Percentiles rank a stretch among this genome's conserved stretches.
Evolutionary conservation across 495 filamentous ascomycete genomes (phyloP).

Genomic region (Astrocystis sublimbata): DNA sequence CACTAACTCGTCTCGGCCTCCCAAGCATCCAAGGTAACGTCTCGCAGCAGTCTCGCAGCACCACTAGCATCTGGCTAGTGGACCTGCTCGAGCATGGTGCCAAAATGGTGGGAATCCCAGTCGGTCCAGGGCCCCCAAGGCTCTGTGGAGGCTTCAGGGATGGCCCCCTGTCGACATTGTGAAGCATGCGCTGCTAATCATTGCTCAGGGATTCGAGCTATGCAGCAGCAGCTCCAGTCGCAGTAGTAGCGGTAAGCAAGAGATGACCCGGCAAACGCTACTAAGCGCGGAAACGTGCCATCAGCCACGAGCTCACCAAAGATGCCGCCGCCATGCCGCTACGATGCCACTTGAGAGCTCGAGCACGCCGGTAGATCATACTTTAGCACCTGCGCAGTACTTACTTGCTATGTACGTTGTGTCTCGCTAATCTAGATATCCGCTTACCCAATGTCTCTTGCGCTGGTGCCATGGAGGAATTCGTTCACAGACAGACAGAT

Average conservation of each 20-base stretch:
- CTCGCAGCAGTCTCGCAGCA: constrained; percentile 12
- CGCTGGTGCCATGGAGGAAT: no score
- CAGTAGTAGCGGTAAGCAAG: background rate
- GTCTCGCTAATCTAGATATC: background rate
- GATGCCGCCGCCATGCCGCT: background rate
- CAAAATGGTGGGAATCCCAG: constrained; percentile 22
- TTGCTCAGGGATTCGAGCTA: constrained; percentile 32
- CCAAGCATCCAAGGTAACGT: no score
- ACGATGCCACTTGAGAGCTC: no score
- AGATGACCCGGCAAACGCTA: background rate
- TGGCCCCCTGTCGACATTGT: constrained; percentile 32
- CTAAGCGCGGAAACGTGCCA: background rate
- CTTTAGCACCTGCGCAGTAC: background rate
- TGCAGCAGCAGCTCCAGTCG: background rate
- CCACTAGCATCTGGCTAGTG: constrained; percentile 13
- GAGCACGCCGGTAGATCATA: background rate
- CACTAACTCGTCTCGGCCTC: constrained; percentile 15
- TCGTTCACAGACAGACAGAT: no score
- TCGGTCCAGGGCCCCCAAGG: constrained; percentile 28
- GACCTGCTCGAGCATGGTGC: constrained; percentile 20
- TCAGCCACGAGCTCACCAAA: background rate
- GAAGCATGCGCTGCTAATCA: constrained; percentile 40
- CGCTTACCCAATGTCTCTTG: background rate
- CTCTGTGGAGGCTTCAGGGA: constrained; percentile 28
- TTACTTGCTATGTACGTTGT: no score